Percentiles rank a stretch among this genome's conserved stretches.
Conservation (phyloP, 257 asterid genomes). For the Thymus mandschuricus region DNA sequence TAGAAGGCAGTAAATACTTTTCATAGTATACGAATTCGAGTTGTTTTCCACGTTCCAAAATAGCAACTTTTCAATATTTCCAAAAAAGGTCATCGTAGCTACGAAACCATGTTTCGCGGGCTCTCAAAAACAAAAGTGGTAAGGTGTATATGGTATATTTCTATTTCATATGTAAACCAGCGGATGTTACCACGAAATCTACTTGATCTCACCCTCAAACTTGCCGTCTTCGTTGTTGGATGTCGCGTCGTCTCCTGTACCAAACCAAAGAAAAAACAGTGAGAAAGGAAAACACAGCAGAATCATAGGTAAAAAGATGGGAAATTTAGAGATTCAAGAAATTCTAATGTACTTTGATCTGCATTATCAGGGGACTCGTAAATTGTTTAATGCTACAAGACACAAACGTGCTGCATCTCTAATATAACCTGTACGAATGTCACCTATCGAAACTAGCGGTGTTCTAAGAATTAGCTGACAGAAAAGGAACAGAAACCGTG, state of each 20-base stretch:
- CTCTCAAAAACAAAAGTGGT: neutral
- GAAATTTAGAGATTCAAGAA: neutral
- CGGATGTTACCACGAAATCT: neutral
- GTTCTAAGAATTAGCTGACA: neutral
- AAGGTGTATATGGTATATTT: neutral
- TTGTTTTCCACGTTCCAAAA: neutral
- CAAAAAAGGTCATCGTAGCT: neutral
- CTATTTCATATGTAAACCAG: too few relatives aligned
- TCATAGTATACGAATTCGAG: neutral
- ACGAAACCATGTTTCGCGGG: neutral
- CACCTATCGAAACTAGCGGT: neutral
- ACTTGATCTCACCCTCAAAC: neutral
- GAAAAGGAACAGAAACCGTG: neutral
- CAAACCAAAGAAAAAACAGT: neutral
- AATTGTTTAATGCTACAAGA: neutral
- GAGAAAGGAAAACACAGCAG: too few relatives aligned
- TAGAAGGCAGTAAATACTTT: too few relatives aligned
- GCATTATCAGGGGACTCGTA: neutral
- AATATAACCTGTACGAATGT: neutral
- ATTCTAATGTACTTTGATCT: too few relatives aligned
- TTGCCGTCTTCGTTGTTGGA: conserved; percentile 14
- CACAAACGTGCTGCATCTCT: neutral
- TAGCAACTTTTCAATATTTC: neutral
- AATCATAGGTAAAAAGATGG: neutral
- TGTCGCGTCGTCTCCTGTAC: conserved; percentile 28